Percentiles rank a stretch among this genome's conserved stretches.
Conservation (phyloP, 1,139 yeast species). For the Debaryomyces sp. region DNA sequence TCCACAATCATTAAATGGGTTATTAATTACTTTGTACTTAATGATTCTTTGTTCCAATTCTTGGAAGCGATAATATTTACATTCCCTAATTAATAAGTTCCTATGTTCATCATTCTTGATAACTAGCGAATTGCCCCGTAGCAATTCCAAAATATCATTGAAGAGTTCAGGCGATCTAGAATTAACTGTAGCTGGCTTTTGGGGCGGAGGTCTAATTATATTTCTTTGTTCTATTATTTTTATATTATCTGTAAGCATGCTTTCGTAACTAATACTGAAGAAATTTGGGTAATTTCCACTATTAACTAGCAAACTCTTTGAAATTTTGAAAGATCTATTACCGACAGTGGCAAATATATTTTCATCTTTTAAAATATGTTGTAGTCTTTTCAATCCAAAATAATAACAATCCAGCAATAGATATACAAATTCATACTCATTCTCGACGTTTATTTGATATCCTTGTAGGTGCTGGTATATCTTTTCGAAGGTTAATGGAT, state of each 20-base stretch:
- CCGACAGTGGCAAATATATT: constrained; percentile 69
- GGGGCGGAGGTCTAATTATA: constrained; percentile 77
- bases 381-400: constrained; percentile 64
- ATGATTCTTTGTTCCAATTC: constrained; percentile 73
- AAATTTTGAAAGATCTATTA: constrained; percentile 57
- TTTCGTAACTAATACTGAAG: constrained; percentile 63
- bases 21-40: constrained; percentile 50
- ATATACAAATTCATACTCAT: constrained; percentile 63
- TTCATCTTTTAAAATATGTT: constrained; percentile 49
- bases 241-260: constrained; percentile 48
- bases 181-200: constrained; percentile 55
- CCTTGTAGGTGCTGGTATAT: constrained; percentile 80
- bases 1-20: constrained; percentile 45
- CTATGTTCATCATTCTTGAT: constrained; percentile 60
- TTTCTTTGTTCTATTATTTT: constrained; percentile 38
- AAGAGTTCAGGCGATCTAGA: constrained; percentile 62
- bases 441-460: constrained; percentile 59
- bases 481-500: constrained; percentile 67
- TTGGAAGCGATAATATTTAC: constrained; percentile 73
- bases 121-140: constrained; percentile 55
- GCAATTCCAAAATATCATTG: constrained; percentile 55
- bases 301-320: constrained; percentile 50
- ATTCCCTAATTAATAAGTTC: constrained; percentile 60
- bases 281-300: constrained; percentile 79
- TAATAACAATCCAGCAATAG: constrained; percentile 75